These are phyloP conservation scores for Herpetomonas muscarum DNA, from an alignment of 208 protist genomes.

Conservation along the genomic window DNA sequence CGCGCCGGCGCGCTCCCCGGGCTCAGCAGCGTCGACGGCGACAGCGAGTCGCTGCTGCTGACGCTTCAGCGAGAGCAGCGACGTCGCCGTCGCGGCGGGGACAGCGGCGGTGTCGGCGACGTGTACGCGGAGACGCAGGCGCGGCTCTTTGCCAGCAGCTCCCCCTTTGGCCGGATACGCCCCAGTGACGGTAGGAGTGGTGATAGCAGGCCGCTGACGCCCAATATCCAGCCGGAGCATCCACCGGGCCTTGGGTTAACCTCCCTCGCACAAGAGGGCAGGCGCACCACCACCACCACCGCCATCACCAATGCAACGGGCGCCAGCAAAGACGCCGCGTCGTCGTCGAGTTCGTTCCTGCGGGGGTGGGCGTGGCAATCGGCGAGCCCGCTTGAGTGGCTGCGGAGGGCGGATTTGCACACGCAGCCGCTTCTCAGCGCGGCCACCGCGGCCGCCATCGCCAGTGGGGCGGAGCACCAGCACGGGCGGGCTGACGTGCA, in stretches of 20 bases:
- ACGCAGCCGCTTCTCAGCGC: background rate
- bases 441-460: background rate
- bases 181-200: background rate
- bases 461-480: background rate
- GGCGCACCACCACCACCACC: background rate
- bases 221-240: too few relatives aligned
- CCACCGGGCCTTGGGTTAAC: too few relatives aligned
- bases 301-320: background rate
- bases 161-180: too few relatives aligned
- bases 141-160: too few relatives aligned
- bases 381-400: slow-evolving; percentile 13
- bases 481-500: background rate
- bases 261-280: too few relatives aligned
- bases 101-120: background rate
- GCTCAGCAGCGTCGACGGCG: background rate
- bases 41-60: background rate
- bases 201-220: too few relatives aligned
- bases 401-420: slow-evolving; percentile 17
- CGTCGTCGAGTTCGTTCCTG: background rate
- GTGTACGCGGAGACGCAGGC: slow-evolving; percentile 5
- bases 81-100: background rate
- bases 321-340: slow-evolving; percentile 3
- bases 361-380: slow-evolving; percentile 14
- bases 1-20: background rate
- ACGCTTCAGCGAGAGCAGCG: background rate